phyloP scores from a whole-genome alignment of 495 filamentous ascomycete genomes.

The Coniosporium apollinis region DNA sequence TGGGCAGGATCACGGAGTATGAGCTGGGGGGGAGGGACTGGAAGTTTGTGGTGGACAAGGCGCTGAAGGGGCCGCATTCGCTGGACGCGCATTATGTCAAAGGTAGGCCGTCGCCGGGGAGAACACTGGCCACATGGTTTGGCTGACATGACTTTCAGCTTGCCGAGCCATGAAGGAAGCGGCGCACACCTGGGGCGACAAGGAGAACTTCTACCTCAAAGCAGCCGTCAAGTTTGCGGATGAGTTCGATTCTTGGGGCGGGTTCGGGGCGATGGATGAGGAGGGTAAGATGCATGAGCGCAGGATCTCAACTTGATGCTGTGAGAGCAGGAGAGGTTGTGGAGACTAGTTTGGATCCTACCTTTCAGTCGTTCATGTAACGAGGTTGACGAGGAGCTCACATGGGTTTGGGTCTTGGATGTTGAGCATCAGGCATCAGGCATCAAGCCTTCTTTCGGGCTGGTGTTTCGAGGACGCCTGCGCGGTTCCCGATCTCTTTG shows the following conservation, averaged over 20 bases:
- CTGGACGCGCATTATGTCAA: conserved; percentile 75
- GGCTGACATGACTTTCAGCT: too few species aligned
- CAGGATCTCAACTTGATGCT: too few species aligned
- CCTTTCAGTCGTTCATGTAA: too few species aligned
- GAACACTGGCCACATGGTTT: too few species aligned
- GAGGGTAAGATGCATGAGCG: conserved; percentile 7
- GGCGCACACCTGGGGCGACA: conserved; percentile 70
- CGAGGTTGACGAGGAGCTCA: too few species aligned
- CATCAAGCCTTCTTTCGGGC: too few species aligned
- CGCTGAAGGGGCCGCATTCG: conserved; percentile 43
- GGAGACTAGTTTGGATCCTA: too few species aligned
- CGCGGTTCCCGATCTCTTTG: too few species aligned
- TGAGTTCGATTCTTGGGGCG: conserved; percentile 63
- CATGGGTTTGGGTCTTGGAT: too few species aligned
- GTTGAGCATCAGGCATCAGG: too few species aligned
- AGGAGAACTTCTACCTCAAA: conserved; percentile 55
- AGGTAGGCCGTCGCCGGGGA: conserved; percentile 32
- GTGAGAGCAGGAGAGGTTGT: too few species aligned
- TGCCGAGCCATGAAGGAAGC: conserved; percentile 58
- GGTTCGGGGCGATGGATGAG: conserved; percentile 24
- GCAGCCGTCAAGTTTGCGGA: conserved; percentile 65
- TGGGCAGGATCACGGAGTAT: conserved; percentile 41
- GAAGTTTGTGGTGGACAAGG: conserved; percentile 54
- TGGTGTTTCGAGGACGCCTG: too few species aligned
- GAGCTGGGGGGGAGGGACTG: conserved; percentile 50